These are phyloP conservation scores for Stagonosporopsis tanaceti DNA, from an alignment of 2,329 filamentous ascomycete species.

Conservation along the genomic window DNA sequence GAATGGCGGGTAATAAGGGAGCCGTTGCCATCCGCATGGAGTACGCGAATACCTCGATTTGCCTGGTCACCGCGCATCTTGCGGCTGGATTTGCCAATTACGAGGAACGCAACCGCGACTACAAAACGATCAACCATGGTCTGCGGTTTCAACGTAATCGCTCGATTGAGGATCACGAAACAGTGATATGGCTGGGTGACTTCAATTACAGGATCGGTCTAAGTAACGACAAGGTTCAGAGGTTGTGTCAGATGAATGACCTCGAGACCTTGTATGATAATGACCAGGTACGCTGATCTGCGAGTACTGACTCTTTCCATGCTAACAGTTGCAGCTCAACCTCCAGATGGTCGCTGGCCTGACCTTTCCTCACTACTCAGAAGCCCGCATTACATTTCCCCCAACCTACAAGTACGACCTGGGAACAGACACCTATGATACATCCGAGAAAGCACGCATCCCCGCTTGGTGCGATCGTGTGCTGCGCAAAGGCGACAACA, in stretches of 20 bases:
- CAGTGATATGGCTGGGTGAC: constrained; percentile 90
- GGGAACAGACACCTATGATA: constrained; percentile 88
- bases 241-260: constrained; percentile 75
- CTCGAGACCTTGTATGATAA: constrained; percentile 86
- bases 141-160: constrained; percentile 90
- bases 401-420: constrained; percentile 97
- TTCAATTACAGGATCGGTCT: constrained; percentile 98
- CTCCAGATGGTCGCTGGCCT: constrained; percentile 94
- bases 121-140: constrained; percentile 85
- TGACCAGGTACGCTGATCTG: constrained; percentile 71
- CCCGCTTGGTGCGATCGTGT: constrained; percentile 98
- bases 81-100: constrained; percentile 97
- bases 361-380: constrained; percentile 90
- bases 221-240: constrained; percentile 76
- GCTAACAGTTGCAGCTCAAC: constrained; percentile 70
- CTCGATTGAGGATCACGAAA: constrained; percentile 89
- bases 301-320: background rate
- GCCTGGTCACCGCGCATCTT: constrained; percentile 95
- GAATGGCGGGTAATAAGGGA: constrained; percentile 97
- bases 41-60: constrained; percentile 89
- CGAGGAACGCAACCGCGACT: constrained; percentile 93
- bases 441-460: constrained; percentile 92
- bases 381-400: constrained; percentile 84
- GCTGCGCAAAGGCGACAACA: constrained; percentile 81
- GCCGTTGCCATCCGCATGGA: constrained; percentile 96